Conservation (phyloP, 148 eudicot species). For the Heliosperma pusillum region DNA sequence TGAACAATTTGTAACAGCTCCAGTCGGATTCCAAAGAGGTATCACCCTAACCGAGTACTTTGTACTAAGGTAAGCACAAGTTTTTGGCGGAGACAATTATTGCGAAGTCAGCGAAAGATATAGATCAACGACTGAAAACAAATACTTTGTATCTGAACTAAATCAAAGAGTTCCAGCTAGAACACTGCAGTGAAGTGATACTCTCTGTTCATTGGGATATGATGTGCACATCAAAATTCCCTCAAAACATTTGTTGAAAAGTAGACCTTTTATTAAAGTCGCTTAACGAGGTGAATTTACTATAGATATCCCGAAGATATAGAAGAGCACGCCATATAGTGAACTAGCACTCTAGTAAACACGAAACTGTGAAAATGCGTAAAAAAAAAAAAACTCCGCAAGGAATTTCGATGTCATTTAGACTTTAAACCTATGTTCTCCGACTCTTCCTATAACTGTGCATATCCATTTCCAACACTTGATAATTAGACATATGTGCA, state of each 20-base stretch:
- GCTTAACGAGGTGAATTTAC: slow-evolving; percentile 13
- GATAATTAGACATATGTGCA: too few relatives aligned
- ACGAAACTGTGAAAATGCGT: neutral
- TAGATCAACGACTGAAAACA: neutral
- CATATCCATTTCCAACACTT: too few relatives aligned
- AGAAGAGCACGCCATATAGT: neutral
- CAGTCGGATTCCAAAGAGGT: slow-evolving; percentile 12
- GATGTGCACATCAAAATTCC: slow-evolving; percentile 12
- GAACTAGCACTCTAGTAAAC: neutral
- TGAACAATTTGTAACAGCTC: slow-evolving; percentile 5
- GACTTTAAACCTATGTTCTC: too few relatives aligned
- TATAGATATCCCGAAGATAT: neutral
- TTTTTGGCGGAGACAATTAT: too few relatives aligned
- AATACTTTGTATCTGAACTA: neutral
- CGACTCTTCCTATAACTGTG: too few relatives aligned
- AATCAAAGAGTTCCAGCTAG: slow-evolving; percentile 28
- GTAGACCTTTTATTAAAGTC: slow-evolving; percentile 10
- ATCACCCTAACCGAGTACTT: neutral
- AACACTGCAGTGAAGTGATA: slow-evolving; percentile 6
- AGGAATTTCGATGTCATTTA: too few relatives aligned
- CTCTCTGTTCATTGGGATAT: slow-evolving; percentile 3
- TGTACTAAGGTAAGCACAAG: too few relatives aligned
- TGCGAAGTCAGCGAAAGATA: too few relatives aligned
- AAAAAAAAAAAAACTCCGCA: too few relatives aligned
- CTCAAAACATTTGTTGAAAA: slow-evolving; percentile 17